Percentiles rank a stretch among this genome's conserved stretches.
Conservation (phyloP, 352 stramenopile genomes). For the Saprolegnia parasitica region DNA sequence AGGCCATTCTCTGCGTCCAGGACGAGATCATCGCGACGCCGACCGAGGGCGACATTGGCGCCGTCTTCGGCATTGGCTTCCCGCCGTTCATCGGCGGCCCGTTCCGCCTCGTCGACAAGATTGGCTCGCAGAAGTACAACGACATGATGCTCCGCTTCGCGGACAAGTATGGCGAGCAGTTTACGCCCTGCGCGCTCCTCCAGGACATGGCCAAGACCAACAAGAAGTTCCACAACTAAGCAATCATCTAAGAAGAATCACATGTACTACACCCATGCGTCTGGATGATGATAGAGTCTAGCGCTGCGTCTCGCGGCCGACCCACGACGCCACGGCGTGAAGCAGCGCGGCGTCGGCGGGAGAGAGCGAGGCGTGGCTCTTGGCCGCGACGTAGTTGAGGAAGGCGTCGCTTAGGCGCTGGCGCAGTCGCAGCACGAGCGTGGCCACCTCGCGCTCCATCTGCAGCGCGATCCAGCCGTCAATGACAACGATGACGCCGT, state of each 20-base stretch:
- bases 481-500: slow-evolving; percentile 46
- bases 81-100: slow-evolving; percentile 95
- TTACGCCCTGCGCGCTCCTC: slow-evolving; percentile 92
- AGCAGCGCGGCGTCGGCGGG: slow-evolving; percentile 50
- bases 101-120: slow-evolving; percentile 94
- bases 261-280: too few relatives aligned
- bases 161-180: slow-evolving; percentile 95
- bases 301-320: slow-evolving; percentile 24
- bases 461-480: slow-evolving; percentile 78
- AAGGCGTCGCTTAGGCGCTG: slow-evolving; percentile 57
- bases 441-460: slow-evolving; percentile 37
- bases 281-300: too few relatives aligned
- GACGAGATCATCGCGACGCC: slow-evolving; percentile 97
- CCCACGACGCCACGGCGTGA: slow-evolving; percentile 44
- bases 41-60: slow-evolving; percentile 95
- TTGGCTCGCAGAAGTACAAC: slow-evolving; percentile 91
- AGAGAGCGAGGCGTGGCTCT: neutral
- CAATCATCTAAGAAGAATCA: slow-evolving; percentile 8
- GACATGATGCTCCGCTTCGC: slow-evolving; percentile 96
- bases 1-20: slow-evolving; percentile 95
- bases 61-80: slow-evolving; percentile 99
- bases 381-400: slow-evolving; percentile 55
- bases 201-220: slow-evolving; percentile 95
- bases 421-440: slow-evolving; percentile 46
- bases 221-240: slow-evolving; percentile 96